Evolutionary conservation across 2,329 filamentous ascomycete species (phyloP).

Genomic region (Exophiala sideris): DNA sequence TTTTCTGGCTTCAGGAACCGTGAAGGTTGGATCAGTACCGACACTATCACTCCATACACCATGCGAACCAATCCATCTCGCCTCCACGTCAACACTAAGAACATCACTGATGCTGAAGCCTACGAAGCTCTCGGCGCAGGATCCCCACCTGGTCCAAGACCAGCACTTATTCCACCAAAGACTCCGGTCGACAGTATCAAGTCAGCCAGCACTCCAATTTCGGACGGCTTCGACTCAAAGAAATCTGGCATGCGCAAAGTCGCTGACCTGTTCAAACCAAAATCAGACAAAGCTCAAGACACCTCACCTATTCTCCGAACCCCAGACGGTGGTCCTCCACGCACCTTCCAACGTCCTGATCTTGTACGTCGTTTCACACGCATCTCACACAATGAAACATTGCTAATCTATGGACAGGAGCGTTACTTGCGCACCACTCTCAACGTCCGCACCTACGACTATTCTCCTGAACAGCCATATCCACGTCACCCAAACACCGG

Average conservation of each 20-base stretch:
- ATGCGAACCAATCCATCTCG: slow-evolving; percentile 12
- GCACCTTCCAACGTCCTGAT: slow-evolving; percentile 13
- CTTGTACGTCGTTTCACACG: slow-evolving; percentile 15
- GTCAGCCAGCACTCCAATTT: slow-evolving; percentile 7
- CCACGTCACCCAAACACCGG: slow-evolving; percentile 28
- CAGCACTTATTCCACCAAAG: slow-evolving; percentile 1
- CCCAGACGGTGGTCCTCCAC: neutral
- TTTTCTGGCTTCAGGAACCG: neutral
- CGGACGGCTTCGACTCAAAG: slow-evolving; percentile 11
- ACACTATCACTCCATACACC: neutral
- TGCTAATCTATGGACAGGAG: slow-evolving; percentile 17
- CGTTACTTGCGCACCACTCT: slow-evolving; percentile 19
- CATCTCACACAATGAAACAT: neutral
- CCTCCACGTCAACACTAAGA: slow-evolving; percentile 4
- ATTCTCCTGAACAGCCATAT: slow-evolving; percentile 18
- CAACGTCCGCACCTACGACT: slow-evolving; percentile 22
- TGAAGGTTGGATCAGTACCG: slow-evolving; percentile 3
- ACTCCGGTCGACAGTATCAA: slow-evolving; percentile 13
- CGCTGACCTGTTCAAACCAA: slow-evolving; percentile 23
- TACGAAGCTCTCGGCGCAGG: slow-evolving; percentile 5
- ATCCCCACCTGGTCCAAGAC: slow-evolving; percentile 8
- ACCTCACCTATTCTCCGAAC: too few relatives aligned
- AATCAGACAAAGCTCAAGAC: slow-evolving; percentile 8
- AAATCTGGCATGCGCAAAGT: slow-evolving; percentile 25
- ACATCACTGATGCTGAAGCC: slow-evolving; percentile 9